Evolutionary conservation across 768 basidiomycete genomes (phyloP).

Genomic region (Trametopsis cervina): DNA sequence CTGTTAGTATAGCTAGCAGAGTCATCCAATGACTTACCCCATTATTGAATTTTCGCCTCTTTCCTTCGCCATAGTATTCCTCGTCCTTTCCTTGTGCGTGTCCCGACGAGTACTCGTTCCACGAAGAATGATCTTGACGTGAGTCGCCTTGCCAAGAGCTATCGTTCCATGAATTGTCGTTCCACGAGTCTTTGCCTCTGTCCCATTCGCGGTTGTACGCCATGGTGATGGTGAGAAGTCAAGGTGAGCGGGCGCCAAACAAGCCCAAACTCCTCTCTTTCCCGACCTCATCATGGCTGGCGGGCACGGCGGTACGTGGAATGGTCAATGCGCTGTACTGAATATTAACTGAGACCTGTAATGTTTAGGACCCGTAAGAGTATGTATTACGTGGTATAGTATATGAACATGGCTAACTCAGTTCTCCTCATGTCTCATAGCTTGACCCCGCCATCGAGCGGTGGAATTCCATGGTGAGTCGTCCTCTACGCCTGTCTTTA

Average conservation of each 20-base stretch:
- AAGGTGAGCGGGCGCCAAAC: conserved; percentile 14
- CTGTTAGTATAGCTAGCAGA: too few species aligned
- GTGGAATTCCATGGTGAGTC: conserved; percentile 51
- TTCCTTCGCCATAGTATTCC: conserved; percentile 61
- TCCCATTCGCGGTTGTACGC: conserved; percentile 85
- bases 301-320: conserved; percentile 5
- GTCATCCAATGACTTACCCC: conserved; percentile 48
- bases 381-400: not conserved
- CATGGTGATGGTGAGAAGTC: conserved; percentile 30
- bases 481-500: not conserved
- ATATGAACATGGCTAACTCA: not conserved
- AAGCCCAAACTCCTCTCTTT: conserved; percentile 17
- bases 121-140: conserved; percentile 18
- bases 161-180: conserved; percentile 26
- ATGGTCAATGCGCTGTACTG: conserved; percentile 3
- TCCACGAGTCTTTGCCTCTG: conserved; percentile 62
- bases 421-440: conserved; percentile 19
- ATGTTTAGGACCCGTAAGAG: conserved; percentile 42
- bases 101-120: conserved; percentile 30
- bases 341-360: conserved; percentile 13
- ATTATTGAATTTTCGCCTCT: conserved; percentile 73
- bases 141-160: conserved; percentile 14
- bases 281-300: conserved; percentile 46
- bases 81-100: conserved; percentile 58
- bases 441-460: conserved; percentile 47